A percentile compares a stretch with the other conserved stretches of the same genome.
phyloP scores from a whole-genome alignment of 495 filamentous ascomycete species.

The Cairneyella variabilis region DNA sequence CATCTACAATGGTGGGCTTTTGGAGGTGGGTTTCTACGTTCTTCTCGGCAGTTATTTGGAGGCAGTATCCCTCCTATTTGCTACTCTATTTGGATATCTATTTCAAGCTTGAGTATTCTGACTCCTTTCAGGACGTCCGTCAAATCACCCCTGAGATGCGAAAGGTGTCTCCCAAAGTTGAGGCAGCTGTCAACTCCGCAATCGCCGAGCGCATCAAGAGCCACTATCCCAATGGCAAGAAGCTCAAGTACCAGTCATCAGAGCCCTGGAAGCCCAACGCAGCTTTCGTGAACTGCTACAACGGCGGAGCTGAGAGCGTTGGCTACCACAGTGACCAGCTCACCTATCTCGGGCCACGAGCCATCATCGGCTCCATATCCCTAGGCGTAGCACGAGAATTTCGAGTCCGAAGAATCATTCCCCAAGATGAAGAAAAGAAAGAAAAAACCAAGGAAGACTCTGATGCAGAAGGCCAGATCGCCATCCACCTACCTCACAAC shows the following conservation, averaged over 20 bases:
- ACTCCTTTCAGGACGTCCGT: constrained; percentile 58
- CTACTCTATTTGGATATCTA: neutral
- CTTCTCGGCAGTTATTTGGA: no score
- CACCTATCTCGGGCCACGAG: constrained; percentile 85
- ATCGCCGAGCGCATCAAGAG: constrained; percentile 61
- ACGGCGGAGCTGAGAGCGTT: constrained; percentile 72
- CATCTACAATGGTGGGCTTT: constrained; percentile 71
- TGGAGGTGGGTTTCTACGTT: constrained; percentile 41
- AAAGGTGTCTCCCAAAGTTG: constrained; percentile 60
- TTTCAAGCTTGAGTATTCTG: neutral
- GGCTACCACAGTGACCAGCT: constrained; percentile 91
- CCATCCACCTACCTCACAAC: constrained; percentile 91
- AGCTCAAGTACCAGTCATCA: constrained; percentile 73
- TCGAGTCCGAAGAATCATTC: constrained; percentile 70
- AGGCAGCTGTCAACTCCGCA: constrained; percentile 69
- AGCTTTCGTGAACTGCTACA: constrained; percentile 91
- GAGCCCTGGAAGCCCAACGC: constrained; percentile 78
- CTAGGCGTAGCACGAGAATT: constrained; percentile 90
- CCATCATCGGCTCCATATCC: constrained; percentile 85
- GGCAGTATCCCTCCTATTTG: no score
- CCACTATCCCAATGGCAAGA: constrained; percentile 44
- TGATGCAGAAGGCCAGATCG: constrained; percentile 75
- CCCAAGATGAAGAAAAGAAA: constrained; percentile 40
- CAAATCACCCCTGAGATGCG: constrained; percentile 67
- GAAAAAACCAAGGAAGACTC: constrained; percentile 29